These are phyloP conservation scores for Psilocybe subaeruginosa DNA, from an alignment of 768 basidiomycete species.

Conservation along the genomic window DNA sequence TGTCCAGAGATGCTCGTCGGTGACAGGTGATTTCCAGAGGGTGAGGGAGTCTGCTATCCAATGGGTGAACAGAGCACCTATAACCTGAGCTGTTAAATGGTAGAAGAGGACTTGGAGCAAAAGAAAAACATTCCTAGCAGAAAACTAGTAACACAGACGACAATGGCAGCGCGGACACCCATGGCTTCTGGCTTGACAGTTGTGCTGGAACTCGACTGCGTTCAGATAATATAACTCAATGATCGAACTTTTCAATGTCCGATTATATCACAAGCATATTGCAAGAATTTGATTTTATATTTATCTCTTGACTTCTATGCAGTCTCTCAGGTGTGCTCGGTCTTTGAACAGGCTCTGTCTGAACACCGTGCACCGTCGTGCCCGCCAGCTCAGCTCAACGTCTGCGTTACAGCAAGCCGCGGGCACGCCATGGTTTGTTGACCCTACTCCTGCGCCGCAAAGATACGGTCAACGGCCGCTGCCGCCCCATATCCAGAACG, in stretches of 20 bases:
- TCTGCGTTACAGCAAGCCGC: not conserved
- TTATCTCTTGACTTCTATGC: conserved; percentile 8
- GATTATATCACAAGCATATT: conserved; percentile 10
- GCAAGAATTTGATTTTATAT: conserved; percentile 6
- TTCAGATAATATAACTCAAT: conserved; percentile 5
- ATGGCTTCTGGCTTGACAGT: conserved; percentile 36
- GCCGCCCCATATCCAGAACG: conserved; percentile 29
- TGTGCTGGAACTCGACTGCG: not conserved
- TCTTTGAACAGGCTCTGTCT: conserved; percentile 12
- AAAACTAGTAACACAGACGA: conserved; percentile 79
- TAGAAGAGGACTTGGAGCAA: conserved; percentile 1
- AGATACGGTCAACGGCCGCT: conserved; percentile 23
- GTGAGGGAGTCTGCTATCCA: conserved; percentile 95
- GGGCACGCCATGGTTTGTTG: conserved; percentile 60
- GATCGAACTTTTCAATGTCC: conserved; percentile 25
- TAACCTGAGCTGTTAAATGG: not conserved
- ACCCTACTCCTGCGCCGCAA: conserved; percentile 35
- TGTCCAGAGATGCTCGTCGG: conserved; percentile 83
- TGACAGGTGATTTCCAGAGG: conserved; percentile 85
- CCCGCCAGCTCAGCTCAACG: conserved; percentile 7
- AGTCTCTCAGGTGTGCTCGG: conserved; percentile 7
- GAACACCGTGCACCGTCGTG: conserved; percentile 3
- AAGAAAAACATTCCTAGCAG: conserved; percentile 60
- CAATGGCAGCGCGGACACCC: conserved; percentile 74
- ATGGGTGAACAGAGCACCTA: conserved; percentile 84